A percentile compares a stretch with the other conserved stretches of the same genome.
Evolutionary conservation across 2,329 filamentous ascomycete species (phyloP).

Genomic region (Fusarium fujikuroi): DNA sequence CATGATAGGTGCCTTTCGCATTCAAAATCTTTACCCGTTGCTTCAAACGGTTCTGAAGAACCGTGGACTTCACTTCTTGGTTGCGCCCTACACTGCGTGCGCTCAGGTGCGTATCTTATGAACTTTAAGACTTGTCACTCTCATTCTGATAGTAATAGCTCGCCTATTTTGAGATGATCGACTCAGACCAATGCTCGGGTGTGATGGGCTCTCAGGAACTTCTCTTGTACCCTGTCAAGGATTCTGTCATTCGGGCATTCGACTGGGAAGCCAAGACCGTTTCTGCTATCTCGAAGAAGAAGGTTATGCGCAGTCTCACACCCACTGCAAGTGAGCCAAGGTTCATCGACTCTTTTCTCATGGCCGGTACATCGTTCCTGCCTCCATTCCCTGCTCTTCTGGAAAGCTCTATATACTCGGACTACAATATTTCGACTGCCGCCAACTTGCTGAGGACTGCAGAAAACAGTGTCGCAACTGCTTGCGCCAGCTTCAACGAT

Average conservation of each 20-base stretch:
- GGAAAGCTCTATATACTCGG: conserved; percentile 63
- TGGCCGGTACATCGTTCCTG: conserved; percentile 84
- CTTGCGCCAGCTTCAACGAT: conserved; percentile 83
- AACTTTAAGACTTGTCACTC: neutral
- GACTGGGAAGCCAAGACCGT: conserved; percentile 77
- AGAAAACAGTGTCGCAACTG: conserved; percentile 74
- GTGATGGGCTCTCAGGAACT: conserved; percentile 87
- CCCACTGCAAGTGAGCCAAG: conserved; percentile 73
- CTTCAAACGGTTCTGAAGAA: conserved; percentile 79
- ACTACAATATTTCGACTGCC: conserved; percentile 76
- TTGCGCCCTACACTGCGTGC: conserved; percentile 88
- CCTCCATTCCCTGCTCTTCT: conserved; percentile 82
- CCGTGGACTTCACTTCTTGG: conserved; percentile 77
- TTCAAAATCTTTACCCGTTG: conserved; percentile 78
- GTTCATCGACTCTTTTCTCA: conserved; percentile 85
- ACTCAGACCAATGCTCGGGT: conserved; percentile 76
- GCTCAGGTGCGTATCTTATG: conserved; percentile 72
- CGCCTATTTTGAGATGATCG: conserved; percentile 77
- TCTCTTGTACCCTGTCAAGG: conserved; percentile 85
- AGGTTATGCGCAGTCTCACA: conserved; percentile 75
- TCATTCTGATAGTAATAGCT: conserved; percentile 62
- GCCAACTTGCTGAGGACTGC: conserved; percentile 78
- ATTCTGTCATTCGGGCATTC: conserved; percentile 73
- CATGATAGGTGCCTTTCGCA: conserved; percentile 71
- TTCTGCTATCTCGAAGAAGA: conserved; percentile 70